Base-by-base conservation (phyloP, 306 rosid genomes). In the Alnus rubra region DNA sequence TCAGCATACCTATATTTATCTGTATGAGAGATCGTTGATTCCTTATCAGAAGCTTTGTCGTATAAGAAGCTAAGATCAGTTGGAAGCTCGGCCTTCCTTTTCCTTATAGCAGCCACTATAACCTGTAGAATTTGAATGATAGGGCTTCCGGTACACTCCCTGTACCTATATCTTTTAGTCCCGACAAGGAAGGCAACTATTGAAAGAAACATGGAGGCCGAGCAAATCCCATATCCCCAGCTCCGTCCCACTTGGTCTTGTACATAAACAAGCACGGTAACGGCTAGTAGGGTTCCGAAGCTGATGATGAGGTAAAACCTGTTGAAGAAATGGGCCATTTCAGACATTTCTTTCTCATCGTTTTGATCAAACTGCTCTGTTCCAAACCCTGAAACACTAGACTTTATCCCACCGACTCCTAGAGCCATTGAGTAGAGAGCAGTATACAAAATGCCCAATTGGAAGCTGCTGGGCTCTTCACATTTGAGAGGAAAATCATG, bases 101-200 rank as follows among this genome's bases (percentile, higher is more conserved):
- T 69, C 73, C 51, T 69, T 39, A 45, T 42, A 39, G 73, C 73
- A 12, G 73, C 73, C 50, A n/a, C 73, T 4, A 69, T 3, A 39
- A 69, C 73, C 9, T 69, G 73, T 3, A 39, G 31, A 37, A 69
- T 39, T 39, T 69, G 73, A 42, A 69, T 18, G 5, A 69, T 39
- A 33, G 73, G 73, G 53, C 51, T 69, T 3, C 73, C 73, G 42
- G 4, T 4, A 45, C 53, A 15, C 42, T 69, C 14, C 73, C 42
- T 69, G 16, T 69, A 69, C 52, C 73, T 69, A n/a, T 69, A 69
- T 69, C 73, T 39, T 44, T 69, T 69, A 69, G 51, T 69, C 31
- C 73, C 73, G 7, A 45, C 11, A 7, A 69, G 53, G 42, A 69
- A 69, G 49, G 16, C 52, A 10, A 8, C n/a, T 6, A 69, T 16